Percentiles rank a stretch among this genome's conserved stretches.
These are phyloP conservation scores for Paraphysoderma sedebokerense DNA, from an alignment of 371 early-diverging fungal species.

Conservation along the genomic window DNA sequence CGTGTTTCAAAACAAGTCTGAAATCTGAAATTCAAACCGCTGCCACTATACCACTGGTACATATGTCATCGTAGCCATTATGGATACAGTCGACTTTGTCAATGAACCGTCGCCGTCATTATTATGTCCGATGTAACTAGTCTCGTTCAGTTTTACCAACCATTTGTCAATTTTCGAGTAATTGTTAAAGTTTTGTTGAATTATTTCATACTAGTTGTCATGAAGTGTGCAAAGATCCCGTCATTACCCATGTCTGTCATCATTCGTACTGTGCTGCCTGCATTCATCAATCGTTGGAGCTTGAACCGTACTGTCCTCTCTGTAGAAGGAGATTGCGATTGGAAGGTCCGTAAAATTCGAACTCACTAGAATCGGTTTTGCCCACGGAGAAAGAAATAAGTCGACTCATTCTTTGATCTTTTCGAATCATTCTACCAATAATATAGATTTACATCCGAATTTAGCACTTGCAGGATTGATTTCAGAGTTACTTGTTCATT, in stretches of 20 bases:
- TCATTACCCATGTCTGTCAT: constrained; percentile 36
- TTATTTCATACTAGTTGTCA: constrained; percentile 19
- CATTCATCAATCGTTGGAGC: constrained; percentile 24
- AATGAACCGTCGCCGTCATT: constrained; percentile 23
- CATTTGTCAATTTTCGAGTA: not conserved
- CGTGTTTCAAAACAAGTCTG: no score
- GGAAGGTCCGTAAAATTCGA: constrained; percentile 14
- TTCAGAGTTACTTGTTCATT: constrained; percentile 32
- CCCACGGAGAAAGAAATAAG: no score
- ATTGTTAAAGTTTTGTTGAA: not conserved
- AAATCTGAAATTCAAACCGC: no score
- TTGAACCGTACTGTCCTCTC: constrained; percentile 37
- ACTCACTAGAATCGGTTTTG: not conserved
- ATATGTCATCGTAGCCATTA: no score
- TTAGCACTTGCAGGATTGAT: constrained; percentile 31
- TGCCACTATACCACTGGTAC: no score
- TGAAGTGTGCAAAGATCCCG: constrained; percentile 33
- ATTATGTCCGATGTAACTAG: constrained; percentile 32
- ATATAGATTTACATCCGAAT: constrained; percentile 36
- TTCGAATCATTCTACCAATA: not conserved
- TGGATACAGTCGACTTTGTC: constrained; percentile 23
- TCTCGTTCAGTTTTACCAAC: not conserved
- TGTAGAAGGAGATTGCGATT: constrained; percentile 24
- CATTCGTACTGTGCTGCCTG: constrained; percentile 39
- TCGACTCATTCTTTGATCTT: not conserved